Evolutionary conservation across 495 filamentous ascomycete genomes (phyloP).

Genomic region (Tetracladium setigerum): DNA sequence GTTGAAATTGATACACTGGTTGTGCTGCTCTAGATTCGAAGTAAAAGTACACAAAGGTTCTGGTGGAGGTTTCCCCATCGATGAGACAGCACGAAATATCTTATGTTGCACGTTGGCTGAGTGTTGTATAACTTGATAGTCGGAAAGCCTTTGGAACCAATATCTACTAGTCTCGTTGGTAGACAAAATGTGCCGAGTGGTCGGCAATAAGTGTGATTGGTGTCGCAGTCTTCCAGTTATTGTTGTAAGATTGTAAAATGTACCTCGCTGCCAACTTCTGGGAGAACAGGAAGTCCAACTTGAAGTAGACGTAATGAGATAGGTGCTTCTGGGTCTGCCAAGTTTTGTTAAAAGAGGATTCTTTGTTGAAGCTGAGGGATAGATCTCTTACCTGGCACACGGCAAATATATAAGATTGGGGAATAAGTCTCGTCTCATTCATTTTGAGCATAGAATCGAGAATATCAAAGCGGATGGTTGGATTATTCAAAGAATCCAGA

Average conservation of each 20-base stretch:
- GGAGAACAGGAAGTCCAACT: constrained; percentile 18
- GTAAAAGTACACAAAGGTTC: constrained; percentile 1
- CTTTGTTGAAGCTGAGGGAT: too few relatives aligned
- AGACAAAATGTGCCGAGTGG: not conserved
- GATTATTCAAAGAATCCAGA: not conserved
- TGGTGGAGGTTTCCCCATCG: constrained; percentile 13
- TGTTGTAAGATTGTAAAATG: constrained; percentile 15
- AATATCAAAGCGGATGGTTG: constrained; percentile 8
- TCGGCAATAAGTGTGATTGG: constrained; percentile 10
- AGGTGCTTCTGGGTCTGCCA: not conserved
- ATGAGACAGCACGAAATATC: constrained; percentile 20
- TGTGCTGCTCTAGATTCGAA: constrained; percentile 3
- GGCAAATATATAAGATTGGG: constrained; percentile 1
- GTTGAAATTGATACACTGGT: constrained; percentile 10
- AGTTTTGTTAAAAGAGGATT: not conserved
- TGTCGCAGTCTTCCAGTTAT: constrained; percentile 21
- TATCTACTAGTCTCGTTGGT: constrained; percentile 6
- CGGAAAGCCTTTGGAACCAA: not conserved
- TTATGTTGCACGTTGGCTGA: not conserved
- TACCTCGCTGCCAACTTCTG: constrained; percentile 5
- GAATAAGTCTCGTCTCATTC: not conserved
- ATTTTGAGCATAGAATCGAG: constrained; percentile 10
- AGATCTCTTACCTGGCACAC: constrained; percentile 3
- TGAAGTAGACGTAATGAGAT: not conserved
- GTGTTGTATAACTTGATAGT: not conserved